These are phyloP conservation scores for Sarocladium kiliense DNA, from an alignment of 2,329 filamentous ascomycete species.

Conservation along the genomic window DNA sequence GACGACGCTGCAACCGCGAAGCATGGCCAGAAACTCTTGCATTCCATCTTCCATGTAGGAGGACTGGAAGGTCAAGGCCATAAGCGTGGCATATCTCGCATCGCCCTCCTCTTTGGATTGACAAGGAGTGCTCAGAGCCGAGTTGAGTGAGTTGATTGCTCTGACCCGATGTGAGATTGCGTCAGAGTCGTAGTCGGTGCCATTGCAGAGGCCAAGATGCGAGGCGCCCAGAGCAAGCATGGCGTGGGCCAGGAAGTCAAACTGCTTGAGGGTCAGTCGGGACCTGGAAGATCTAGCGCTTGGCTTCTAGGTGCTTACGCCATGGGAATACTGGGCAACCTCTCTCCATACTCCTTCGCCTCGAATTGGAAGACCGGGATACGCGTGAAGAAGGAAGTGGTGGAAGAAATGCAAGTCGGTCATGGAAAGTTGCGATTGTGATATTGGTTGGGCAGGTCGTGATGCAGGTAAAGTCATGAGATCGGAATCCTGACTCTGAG, in stretches of 20 bases:
- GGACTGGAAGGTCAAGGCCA: constrained; percentile 32
- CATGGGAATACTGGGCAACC: constrained; percentile 31
- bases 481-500: background rate
- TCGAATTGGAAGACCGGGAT: constrained; percentile 32
- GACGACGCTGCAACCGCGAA: constrained; percentile 28
- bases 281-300: too few species aligned
- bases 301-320: too few species aligned
- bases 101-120: constrained; percentile 26
- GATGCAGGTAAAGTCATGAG: background rate
- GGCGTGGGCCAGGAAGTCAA: constrained; percentile 34
- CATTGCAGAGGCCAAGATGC: constrained; percentile 25
- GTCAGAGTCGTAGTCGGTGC: constrained; percentile 16
- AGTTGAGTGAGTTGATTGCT: constrained; percentile 31
- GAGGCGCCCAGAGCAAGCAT: constrained; percentile 36
- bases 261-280: constrained; percentile 19
- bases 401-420: constrained; percentile 48
- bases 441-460: background rate
- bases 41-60: constrained; percentile 34
- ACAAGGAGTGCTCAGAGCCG: constrained; percentile 22
- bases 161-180: constrained; percentile 31
- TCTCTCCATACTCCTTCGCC: constrained; percentile 30
- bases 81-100: constrained; percentile 30
- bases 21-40: constrained; percentile 32
- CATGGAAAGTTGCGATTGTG: constrained; percentile 11
- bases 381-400: constrained; percentile 43